Evolutionary conservation across 768 basidiomycete genomes (phyloP).

Genomic region (Sporobolomyces phaffii): DNA sequence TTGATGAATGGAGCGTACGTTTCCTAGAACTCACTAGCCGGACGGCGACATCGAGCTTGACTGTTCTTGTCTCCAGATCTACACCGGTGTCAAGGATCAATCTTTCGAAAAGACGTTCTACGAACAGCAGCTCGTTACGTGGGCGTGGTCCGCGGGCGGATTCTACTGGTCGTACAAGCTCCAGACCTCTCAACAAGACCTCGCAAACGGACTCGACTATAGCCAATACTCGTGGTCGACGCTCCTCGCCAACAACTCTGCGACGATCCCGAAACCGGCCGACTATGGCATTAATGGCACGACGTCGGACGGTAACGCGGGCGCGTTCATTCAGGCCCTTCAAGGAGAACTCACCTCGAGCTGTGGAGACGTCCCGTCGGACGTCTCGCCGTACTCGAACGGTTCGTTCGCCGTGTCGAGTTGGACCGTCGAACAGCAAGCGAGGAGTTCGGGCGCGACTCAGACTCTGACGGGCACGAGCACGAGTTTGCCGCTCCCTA

Average conservation of each 20-base stretch:
- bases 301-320: slow-evolving; percentile 4
- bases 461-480: slow-evolving; percentile 18
- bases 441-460: slow-evolving; percentile 1
- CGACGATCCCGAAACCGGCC: slow-evolving; percentile 18
- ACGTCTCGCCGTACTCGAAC: slow-evolving; percentile 25
- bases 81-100: slow-evolving; percentile 39
- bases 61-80: slow-evolving; percentile 2
- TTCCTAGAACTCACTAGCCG: too few species aligned
- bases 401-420: not conserved
- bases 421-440: slow-evolving; percentile 23
- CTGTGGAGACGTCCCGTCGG: slow-evolving; percentile 20
- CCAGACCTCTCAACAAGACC: slow-evolving; percentile 13
- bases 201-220: slow-evolving; percentile 32
- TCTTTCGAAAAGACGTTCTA: slow-evolving; percentile 41
- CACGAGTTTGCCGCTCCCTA: slow-evolving; percentile 12
- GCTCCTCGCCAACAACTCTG: slow-evolving; percentile 19
- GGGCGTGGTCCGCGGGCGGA: slow-evolving; percentile 38
- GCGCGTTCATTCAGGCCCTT: slow-evolving; percentile 13
- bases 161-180: slow-evolving; percentile 32
- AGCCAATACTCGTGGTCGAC: slow-evolving; percentile 23
- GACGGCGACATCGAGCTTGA: too few species aligned
- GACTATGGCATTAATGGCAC: slow-evolving; percentile 20
- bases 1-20: slow-evolving; percentile 39
- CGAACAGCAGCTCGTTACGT: slow-evolving; percentile 39
- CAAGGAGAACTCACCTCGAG: not conserved